Evolutionary conservation across 345 rosid species (phyloP), one percentile per base, ranked within the genome.

Genomic region (Salix koriyanagi): DNA sequence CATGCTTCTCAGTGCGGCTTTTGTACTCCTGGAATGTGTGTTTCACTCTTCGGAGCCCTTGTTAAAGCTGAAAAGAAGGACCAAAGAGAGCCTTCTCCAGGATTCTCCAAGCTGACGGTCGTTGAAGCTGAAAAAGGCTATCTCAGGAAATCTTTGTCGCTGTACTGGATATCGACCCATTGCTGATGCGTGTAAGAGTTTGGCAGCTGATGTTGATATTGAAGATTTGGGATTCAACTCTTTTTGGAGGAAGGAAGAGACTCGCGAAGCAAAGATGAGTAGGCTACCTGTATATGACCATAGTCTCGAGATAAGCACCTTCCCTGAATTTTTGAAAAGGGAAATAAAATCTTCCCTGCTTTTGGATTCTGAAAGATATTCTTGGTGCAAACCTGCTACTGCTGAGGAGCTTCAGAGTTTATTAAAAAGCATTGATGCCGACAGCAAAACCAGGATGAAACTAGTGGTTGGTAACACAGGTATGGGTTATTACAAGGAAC

Each of bases 121-220:
- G 77, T 86, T 1, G 90, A 91, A 87, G 97, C 99, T 42, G 98
- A 93, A 81, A 34, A 91, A 77, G 62, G 86, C 92, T 19, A 69
- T 91, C 7, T 54, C 84, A 2, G 97, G 98, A 25, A 96, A 93
- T 77, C 94, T 96, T 75, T 96, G 99, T 84, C 85, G 97, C 34
- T 96, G 99, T 70, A 96, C 99, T 2, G 98, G 99, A 18, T 96
- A 96, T 77, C 93, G 97, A 58, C 89, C 99, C 28, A 90, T 96
- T 69, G 92, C 79, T 4, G 97, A 96, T 83, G 97, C 89, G 21
- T 93, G 98, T 79, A 96, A 96, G 85, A 93, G 94, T 83, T 96
- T 93, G 75, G 91, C 97, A 13, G 73, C 82, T 68, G 89, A 93
- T 83, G 91, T 91, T 28, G 97, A 96, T 81, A 87, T 96, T 60